phyloP scores from a whole-genome alignment of 2,329 filamentous ascomycete genomes.

The Sporothrix euskadiensis region DNA sequence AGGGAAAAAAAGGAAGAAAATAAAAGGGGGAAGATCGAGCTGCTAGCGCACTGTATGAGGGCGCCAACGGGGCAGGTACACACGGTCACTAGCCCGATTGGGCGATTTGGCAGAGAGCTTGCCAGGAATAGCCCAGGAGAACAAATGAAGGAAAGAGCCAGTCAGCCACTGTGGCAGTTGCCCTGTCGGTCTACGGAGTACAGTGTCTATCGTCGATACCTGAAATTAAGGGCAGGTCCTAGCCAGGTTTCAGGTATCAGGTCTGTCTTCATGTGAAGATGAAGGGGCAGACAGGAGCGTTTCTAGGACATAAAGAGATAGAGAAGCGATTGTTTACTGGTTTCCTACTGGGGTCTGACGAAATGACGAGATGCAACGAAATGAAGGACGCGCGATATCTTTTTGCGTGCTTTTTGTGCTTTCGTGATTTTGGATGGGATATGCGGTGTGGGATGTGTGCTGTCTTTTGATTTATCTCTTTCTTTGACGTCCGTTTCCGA shows the following conservation, averaged over 20 bases:
- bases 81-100: slow-evolving; percentile 19
- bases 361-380: slow-evolving; percentile 10
- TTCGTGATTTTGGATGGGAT: neutral
- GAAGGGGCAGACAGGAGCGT: neutral
- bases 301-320: neutral
- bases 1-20: neutral
- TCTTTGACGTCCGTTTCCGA: neutral
- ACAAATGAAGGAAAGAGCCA: neutral
- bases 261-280: slow-evolving; percentile 12
- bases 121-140: slow-evolving; percentile 16
- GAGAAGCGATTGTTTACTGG: neutral
- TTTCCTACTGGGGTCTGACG: slow-evolving; percentile 7
- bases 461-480: neutral
- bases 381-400: slow-evolving; percentile 8
- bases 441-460: neutral
- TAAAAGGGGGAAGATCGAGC: neutral
- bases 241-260: slow-evolving; percentile 21
- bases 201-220: slow-evolving; percentile 6
- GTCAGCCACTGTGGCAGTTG: neutral
- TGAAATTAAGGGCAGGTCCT: slow-evolving; percentile 16
- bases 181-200: neutral
- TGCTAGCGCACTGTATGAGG: neutral
- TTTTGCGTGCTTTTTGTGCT: neutral
- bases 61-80: neutral
- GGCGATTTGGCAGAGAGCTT: neutral